A percentile compares a stretch with the other conserved stretches of the same genome.
phyloP scores from a whole-genome alignment of 2,329 filamentous ascomycete species.

The Raffaelea deltoideospora region DNA sequence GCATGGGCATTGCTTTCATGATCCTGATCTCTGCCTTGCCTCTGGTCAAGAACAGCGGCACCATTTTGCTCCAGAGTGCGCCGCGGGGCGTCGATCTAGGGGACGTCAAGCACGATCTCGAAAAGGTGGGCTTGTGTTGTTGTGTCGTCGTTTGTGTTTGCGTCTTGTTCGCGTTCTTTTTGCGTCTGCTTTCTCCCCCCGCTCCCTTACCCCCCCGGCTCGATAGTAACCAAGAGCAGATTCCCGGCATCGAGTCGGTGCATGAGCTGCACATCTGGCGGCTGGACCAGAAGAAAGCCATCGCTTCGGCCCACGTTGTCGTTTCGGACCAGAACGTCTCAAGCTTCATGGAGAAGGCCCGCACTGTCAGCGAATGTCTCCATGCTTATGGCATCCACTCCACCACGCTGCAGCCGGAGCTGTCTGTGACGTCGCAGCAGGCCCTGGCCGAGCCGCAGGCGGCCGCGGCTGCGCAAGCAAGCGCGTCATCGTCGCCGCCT shows the following conservation, averaged over 20 bases:
- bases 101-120: conserved; percentile 54
- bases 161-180: conserved; percentile 8
- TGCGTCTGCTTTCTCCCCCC: no score
- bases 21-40: conserved; percentile 51
- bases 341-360: conserved; percentile 44
- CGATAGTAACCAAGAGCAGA: no score
- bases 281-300: conserved; percentile 51
- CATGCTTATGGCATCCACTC: conserved; percentile 62
- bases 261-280: conserved; percentile 65
- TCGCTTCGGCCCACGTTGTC: conserved; percentile 56
- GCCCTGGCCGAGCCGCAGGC: neutral
- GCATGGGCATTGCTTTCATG: conserved; percentile 57
- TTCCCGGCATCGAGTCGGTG: conserved; percentile 49
- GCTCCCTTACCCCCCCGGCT: no score
- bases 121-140: conserved; percentile 30
- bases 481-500: neutral
- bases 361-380: conserved; percentile 51
- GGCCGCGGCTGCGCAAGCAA: neutral
- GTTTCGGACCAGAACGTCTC: conserved; percentile 40
- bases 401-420: conserved; percentile 54
- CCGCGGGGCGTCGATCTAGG: conserved; percentile 42
- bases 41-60: conserved; percentile 44
- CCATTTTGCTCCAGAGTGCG: conserved; percentile 52
- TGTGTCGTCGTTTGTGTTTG: neutral
- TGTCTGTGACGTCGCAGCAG: conserved; percentile 5